Conservation (phyloP, 345 rosid genomes). For the Salix koriyanagi region DNA sequence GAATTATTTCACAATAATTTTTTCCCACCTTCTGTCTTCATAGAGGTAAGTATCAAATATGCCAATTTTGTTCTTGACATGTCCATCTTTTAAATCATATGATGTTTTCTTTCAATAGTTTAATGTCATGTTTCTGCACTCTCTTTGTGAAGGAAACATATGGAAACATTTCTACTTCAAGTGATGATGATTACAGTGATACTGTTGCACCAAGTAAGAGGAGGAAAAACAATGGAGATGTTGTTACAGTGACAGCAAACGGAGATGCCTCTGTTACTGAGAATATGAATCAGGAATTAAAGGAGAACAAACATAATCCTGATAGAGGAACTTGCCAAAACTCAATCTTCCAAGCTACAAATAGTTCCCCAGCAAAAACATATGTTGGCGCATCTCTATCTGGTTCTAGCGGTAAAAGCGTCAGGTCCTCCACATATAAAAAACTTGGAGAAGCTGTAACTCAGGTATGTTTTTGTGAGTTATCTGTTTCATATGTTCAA, state of each 20-base stretch:
- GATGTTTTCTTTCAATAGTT: conserved; percentile 7
- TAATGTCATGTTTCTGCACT: conserved; percentile 16
- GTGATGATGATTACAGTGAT: conserved; percentile 62
- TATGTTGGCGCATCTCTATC: conserved; percentile 20
- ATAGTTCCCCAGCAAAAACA: conserved; percentile 12
- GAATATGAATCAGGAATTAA: conserved; percentile 17
- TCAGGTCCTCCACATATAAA: conserved; percentile 31
- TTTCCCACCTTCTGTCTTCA: neutral
- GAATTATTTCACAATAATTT: neutral
- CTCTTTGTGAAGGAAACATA: conserved; percentile 64
- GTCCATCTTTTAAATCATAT: neutral
- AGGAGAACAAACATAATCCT: conserved; percentile 19
- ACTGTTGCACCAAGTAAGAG: conserved; percentile 32
- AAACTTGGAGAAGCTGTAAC: conserved; percentile 52
- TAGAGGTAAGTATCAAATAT: neutral
- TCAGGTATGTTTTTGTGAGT: conserved; percentile 45
- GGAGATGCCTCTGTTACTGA: conserved; percentile 22
- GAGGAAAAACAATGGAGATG: conserved; percentile 30
- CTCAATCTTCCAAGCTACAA: conserved; percentile 21
- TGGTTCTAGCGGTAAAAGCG: conserved; percentile 25
- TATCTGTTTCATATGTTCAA: neutral
- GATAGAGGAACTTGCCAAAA: conserved; percentile 23
- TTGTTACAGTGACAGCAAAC: conserved; percentile 26
- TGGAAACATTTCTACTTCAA: conserved; percentile 34
- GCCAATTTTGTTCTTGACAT: neutral